Conservation (phyloP, 768 basidiomycete species). For the Paxillus involutus region DNA sequence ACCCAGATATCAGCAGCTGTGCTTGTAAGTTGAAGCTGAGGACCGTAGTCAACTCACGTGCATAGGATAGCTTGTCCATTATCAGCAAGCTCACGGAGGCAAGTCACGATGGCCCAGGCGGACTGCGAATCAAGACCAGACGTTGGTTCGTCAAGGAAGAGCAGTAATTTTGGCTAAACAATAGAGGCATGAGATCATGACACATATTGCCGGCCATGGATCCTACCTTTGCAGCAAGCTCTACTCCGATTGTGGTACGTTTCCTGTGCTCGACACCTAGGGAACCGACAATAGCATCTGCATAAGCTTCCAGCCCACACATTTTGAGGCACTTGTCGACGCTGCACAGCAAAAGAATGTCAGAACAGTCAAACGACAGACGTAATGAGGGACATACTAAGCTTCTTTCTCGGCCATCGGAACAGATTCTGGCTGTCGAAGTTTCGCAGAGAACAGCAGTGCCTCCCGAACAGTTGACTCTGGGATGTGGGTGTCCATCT, state of each 20-base stretch:
- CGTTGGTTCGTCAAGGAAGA: conserved; percentile 64
- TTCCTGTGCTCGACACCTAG: conserved; percentile 50
- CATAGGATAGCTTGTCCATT: conserved; percentile 57
- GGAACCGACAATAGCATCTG: conserved; percentile 66
- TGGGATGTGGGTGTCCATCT: conserved; percentile 80
- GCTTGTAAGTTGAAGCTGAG: background rate
- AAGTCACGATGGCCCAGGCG: conserved; percentile 47
- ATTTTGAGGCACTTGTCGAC: conserved; percentile 61
- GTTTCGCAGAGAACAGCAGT: conserved; percentile 72
- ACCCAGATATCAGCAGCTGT: background rate
- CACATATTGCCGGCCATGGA: background rate
- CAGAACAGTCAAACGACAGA: background rate
- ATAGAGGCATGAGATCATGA: background rate
- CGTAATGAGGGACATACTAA: conserved; percentile 50
- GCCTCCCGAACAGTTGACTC: conserved; percentile 81
- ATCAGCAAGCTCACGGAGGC: conserved; percentile 51
- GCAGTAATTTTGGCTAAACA: conserved; percentile 40
- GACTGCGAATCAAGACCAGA: conserved; percentile 54
- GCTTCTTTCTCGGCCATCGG: conserved; percentile 71
- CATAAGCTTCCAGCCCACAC: conserved; percentile 61
- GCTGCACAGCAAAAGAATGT: conserved; percentile 20
- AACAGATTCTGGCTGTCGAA: conserved; percentile 72
- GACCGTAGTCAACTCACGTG: conserved; percentile 35
- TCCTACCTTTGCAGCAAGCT: conserved; percentile 53
- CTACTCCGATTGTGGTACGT: conserved; percentile 59